A percentile compares a stretch with the other conserved stretches of the same genome.
These are phyloP conservation scores for Leccinum subrobustum DNA, from an alignment of 1,284 basidiomycete genomes.

Conservation along the genomic window DNA sequence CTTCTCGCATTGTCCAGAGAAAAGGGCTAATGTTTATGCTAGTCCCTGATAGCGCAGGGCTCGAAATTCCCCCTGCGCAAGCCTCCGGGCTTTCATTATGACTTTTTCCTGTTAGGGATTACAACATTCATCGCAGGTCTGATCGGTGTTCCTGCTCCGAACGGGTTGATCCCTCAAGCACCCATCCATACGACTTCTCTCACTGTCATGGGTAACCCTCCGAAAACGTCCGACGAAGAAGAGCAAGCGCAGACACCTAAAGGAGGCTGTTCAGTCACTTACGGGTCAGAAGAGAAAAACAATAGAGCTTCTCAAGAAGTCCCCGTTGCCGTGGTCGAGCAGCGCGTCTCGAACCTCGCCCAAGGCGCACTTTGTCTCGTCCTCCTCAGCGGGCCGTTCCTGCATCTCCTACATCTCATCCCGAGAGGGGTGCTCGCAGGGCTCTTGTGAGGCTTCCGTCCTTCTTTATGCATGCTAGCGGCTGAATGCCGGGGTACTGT, in stretches of 20 bases:
- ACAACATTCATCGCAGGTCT: conserved; percentile 92
- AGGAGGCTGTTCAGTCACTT: background rate
- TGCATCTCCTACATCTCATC: conserved; percentile 76
- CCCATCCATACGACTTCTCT: conserved; percentile 92
- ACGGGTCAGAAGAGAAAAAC: conserved; percentile 27
- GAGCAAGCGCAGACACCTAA: conserved; percentile 21
- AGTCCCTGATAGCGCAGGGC: conserved; percentile 93
- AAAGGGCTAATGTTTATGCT: background rate
- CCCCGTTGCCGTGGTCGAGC: conserved; percentile 82
- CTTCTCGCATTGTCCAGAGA: background rate
- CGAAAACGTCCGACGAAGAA: conserved; percentile 47
- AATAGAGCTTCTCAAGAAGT: conserved; percentile 47
- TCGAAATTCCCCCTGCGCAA: conserved; percentile 88
- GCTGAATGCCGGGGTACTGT: conserved; percentile 4
- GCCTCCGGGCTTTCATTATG: conserved; percentile 91
- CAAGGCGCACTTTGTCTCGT: conserved; percentile 82
- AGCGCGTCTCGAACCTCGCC: conserved; percentile 83
- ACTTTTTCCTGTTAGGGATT: conserved; percentile 87
- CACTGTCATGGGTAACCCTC: conserved; percentile 63
- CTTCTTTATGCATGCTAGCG: conserved; percentile 1
- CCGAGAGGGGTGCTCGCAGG: conserved; percentile 76
- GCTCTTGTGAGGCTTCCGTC: conserved; percentile 55
- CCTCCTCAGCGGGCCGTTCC: conserved; percentile 78
- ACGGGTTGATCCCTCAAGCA: conserved; percentile 95
- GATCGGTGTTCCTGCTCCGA: conserved; percentile 90